phyloP scores from a whole-genome alignment of 257 asterid species.

The Nicotiana benthamiana region DNA sequence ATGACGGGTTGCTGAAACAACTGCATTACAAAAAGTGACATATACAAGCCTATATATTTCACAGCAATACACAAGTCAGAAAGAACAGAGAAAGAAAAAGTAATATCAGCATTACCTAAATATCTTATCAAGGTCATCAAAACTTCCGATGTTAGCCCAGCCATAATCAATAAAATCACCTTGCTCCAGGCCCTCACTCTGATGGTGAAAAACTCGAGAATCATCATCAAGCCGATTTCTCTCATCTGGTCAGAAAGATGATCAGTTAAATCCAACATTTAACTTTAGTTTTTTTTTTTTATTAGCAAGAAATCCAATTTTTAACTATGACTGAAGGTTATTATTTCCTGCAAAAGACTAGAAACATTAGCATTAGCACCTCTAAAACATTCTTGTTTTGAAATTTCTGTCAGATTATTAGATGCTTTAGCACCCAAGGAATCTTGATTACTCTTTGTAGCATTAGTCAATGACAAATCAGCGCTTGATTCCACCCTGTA shows the following conservation, averaged over 20 bases:
- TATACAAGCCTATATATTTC: background rate
- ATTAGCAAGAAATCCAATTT: background rate
- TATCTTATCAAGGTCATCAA: slow-evolving; percentile 84
- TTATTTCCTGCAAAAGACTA: background rate
- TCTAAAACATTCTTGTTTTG: slow-evolving; percentile 22
- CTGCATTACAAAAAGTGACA: background rate
- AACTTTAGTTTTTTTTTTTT: background rate
- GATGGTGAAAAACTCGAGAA: slow-evolving; percentile 54
- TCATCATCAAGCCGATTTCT: slow-evolving; percentile 26
- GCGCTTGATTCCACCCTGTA: slow-evolving; percentile 32
- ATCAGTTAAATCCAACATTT: slow-evolving; percentile 4
- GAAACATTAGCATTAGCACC: slow-evolving; percentile 25
- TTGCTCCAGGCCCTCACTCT: slow-evolving; percentile 43
- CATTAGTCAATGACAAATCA: slow-evolving; percentile 33
- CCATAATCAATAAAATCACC: slow-evolving; percentile 66
- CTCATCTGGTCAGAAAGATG: slow-evolving; percentile 36
- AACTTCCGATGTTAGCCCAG: slow-evolving; percentile 89
- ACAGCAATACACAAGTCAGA: background rate
- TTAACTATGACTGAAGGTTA: background rate
- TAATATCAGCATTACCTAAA: slow-evolving; percentile 55
- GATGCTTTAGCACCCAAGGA: slow-evolving; percentile 24
- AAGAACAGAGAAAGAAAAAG: background rate
- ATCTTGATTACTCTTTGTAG: slow-evolving; percentile 28
- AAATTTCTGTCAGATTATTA: slow-evolving; percentile 22
- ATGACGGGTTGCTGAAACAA: background rate